phyloP scores from a whole-genome alignment of 495 filamentous ascomycete species.

The Aspergillus sparsus region DNA sequence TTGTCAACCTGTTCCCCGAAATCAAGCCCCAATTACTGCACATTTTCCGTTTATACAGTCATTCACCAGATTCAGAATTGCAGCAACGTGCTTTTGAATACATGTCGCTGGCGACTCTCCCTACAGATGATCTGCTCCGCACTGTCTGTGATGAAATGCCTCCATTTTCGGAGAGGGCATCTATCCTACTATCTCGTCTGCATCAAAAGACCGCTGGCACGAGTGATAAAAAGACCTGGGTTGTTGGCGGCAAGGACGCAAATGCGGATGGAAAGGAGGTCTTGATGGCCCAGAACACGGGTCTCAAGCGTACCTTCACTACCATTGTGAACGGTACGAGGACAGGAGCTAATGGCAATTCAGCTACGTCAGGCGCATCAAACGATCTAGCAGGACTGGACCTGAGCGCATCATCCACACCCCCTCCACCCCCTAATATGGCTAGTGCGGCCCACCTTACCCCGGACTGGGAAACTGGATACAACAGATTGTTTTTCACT shows the following conservation, averaged over 20 bases:
- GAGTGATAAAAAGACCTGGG: conserved; percentile 94
- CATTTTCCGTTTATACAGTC: conserved; percentile 89
- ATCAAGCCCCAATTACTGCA: conserved; percentile 94
- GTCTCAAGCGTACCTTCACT: conserved; percentile 82
- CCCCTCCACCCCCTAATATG: conserved; percentile 64
- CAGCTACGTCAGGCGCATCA: conserved; percentile 40
- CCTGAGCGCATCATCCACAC: conserved; percentile 50
- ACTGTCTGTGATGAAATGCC: conserved; percentile 99
- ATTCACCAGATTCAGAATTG: conserved; percentile 91
- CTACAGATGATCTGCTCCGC: conserved; percentile 87
- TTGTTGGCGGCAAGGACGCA: conserved; percentile 90
- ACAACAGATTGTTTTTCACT: conserved; percentile 76
- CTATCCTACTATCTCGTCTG: conserved; percentile 85
- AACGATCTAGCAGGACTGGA: conserved; percentile 80
- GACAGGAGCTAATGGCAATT: conserved; percentile 53
- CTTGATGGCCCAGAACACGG: conserved; percentile 76
- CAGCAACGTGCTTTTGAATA: conserved; percentile 98
- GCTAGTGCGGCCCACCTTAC: conserved; percentile 90
- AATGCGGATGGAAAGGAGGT: conserved; percentile 80
- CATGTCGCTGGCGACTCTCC: conserved; percentile 78
- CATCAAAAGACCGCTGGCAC: conserved; percentile 91
- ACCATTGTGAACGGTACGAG: conserved; percentile 54
- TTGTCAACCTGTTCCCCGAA: conserved; percentile 96
- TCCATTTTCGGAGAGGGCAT: conserved; percentile 92
- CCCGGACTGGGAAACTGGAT: conserved; percentile 92